phyloP scores from a whole-genome alignment of 2,329 filamentous ascomycete genomes.

The Harringtonia aguacate region DNA sequence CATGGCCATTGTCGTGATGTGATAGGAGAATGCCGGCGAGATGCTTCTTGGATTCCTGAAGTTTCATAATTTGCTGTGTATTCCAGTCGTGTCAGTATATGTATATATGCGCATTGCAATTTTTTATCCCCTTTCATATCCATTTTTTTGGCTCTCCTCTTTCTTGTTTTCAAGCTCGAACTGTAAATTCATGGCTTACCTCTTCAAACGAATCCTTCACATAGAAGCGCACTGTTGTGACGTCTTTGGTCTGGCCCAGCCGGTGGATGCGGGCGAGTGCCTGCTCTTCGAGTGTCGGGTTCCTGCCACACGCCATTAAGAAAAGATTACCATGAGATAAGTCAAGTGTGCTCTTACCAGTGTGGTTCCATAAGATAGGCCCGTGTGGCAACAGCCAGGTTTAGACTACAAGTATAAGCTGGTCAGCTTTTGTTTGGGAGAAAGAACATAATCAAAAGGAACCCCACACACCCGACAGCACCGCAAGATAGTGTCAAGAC shows the following conservation, averaged over 20 bases:
- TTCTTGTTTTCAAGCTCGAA: too few relatives aligned
- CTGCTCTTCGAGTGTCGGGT: constrained; percentile 20
- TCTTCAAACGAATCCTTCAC: constrained; percentile 18
- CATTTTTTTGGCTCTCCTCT: too few relatives aligned
- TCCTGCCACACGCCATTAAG: too few relatives aligned
- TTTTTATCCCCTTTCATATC: too few relatives aligned
- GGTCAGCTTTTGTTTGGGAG: too few relatives aligned
- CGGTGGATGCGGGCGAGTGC: constrained; percentile 18
- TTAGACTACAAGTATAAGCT: constrained; percentile 23
- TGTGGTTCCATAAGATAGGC: constrained; percentile 41
- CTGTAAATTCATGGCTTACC: constrained; percentile 5
- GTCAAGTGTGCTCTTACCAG: constrained; percentile 17
- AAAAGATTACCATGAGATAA: too few relatives aligned
- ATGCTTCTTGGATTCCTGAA: constrained; percentile 11
- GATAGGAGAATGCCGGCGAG: constrained; percentile 9
- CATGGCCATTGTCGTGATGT: background rate
- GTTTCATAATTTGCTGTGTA: constrained; percentile 8
- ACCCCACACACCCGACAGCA: constrained; percentile 32
- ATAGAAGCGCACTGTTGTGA: constrained; percentile 18
- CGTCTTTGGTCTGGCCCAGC: constrained; percentile 16
- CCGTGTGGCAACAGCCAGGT: constrained; percentile 33
- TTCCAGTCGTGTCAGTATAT: background rate
- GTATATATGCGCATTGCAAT: too few relatives aligned
- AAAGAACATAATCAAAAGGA: too few relatives aligned
- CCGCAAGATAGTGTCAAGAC: constrained; percentile 40